Base-by-base conservation (phyloP, 2,329 filamentous ascomycete genomes). In the Pseudogymnoascus sp. region DNA sequence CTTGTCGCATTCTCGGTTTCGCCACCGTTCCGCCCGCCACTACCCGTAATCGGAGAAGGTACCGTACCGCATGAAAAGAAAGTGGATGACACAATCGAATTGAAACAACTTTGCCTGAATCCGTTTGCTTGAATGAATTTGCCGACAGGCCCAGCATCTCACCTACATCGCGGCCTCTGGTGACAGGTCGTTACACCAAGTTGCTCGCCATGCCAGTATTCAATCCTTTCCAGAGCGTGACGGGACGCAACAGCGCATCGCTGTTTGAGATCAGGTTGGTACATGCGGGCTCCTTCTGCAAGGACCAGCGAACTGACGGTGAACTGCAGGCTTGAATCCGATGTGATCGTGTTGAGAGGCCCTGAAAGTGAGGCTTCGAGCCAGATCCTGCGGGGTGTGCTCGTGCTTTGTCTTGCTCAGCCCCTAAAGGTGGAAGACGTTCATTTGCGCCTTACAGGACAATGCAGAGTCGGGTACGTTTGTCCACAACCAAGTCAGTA, bases 311-410 rank as follows among this genome's bases (percentile, higher is more conserved):
- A 16, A 42, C 23, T 62, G 47, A 65, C 65, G 60, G 68, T 33
- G 47, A 18, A 61, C 14, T 62, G 16, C 70, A 92, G 90, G 61
- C 82, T 92, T 65, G 88, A 92, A 61, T 87, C 88, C 70, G 87
- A 91, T 70, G 89, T 92, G 63, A 84, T 93, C 64, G 86, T 93
- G 31, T 88, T 94, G 66, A 86, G 90, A 62, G 90, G 90, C 65
- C 82, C 78, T 68, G 86, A 90, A 63, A 81, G 89, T 72, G 90
- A 93, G 72, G 88, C 90, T 56, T 84, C 88, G 47, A 90, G 88
- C 65, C 89, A 91, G 70, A 76, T 90, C 62, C 77, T 94, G 67
- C 89, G 87, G 71, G 90, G 90, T 56, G 84, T 83, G 23, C 77
- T 93, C 33, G 87, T 92, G 37, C 79, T 93, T 37, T 92, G 89